Base-by-base conservation (phyloP, 2,329 filamentous ascomycete genomes). In the Onygenales sp. region DNA sequence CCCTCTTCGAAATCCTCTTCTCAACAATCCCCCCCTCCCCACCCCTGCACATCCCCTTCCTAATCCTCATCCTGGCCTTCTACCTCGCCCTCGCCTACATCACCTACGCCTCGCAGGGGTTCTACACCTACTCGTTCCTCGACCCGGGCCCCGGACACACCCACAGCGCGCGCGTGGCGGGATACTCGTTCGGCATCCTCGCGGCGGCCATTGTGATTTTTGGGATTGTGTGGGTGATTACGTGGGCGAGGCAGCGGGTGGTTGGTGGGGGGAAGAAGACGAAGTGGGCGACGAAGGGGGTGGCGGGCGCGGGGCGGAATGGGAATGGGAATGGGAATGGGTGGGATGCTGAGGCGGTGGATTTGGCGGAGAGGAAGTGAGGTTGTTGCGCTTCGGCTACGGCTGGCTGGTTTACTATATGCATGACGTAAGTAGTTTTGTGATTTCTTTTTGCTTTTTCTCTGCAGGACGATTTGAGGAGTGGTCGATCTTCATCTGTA, bases 61-160 rank as follows among this genome's bases (percentile, higher is more conserved):
- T 91, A 11, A 69, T 91, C 57, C 53, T 88, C n/a, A 67, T 93
- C 6, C 77, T 94, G 42, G 81, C 80, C 0, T 70, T 84, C 3
- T 95, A 94, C 66, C 77, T 91, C 9, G 80, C 74, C 0, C 71
- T 94, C 13, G 88, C 87, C 1, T 94, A 88, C 67, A 61, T 93
- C 21, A 91, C 86, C 0, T 70, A 80, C 56, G 81, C 80, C 4
- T 84, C 83, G 0, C 76, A 89, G 66, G 80, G 80, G 2, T 88
- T 85, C 65, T 94, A 91, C 67, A 78, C 86, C 0, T 95, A 95
- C 71, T 66, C 63, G 54, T 95, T 95, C 70, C 78, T 95, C n/a
- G 77, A 95, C 65, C 77, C 82, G 1, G 65, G 70, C 5, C 63
- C 66, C 14, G 68, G 78, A 49, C 76, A 77, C 13, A 65, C 75